phyloP scores from a whole-genome alignment of 2,329 filamentous ascomycete genomes.

The Grosmannia clavigera region DNA sequence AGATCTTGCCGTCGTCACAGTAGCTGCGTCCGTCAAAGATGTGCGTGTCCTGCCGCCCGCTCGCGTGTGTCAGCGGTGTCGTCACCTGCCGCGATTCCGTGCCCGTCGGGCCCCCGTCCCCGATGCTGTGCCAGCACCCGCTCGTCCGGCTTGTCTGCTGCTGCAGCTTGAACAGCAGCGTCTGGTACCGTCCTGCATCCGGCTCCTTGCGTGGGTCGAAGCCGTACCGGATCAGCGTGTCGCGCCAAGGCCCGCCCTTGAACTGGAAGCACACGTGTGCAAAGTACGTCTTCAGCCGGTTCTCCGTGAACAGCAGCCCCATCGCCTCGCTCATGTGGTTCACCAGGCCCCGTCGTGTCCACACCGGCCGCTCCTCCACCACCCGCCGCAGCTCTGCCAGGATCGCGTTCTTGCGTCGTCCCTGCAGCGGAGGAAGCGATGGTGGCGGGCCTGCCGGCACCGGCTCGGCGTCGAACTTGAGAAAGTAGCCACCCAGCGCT shows the following conservation, averaged over 20 bases:
- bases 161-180: conserved; percentile 69
- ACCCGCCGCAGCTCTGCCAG: conserved; percentile 51
- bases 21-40: conserved; percentile 72
- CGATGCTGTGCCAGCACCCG: conserved; percentile 19
- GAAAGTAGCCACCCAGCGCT: conserved; percentile 45
- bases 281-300: conserved; percentile 58
- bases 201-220: conserved; percentile 72
- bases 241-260: conserved; percentile 81
- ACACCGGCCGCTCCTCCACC: conserved; percentile 66
- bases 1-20: conserved; percentile 73
- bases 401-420: conserved; percentile 49
- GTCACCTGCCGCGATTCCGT: neutral
- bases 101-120: neutral
- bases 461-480: conserved; percentile 49
- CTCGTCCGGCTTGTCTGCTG: conserved; percentile 33
- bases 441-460: conserved; percentile 47
- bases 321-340: conserved; percentile 50
- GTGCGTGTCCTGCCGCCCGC: conserved; percentile 42
- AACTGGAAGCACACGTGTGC: conserved; percentile 88
- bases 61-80: neutral
- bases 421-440: conserved; percentile 41
- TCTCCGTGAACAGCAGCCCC: conserved; percentile 25
- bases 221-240: conserved; percentile 75
- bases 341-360: conserved; percentile 70
- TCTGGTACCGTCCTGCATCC: conserved; percentile 73